Conservation (phyloP, 192 early-diverging fungal species). For the Glomus cerebriforme region DNA sequence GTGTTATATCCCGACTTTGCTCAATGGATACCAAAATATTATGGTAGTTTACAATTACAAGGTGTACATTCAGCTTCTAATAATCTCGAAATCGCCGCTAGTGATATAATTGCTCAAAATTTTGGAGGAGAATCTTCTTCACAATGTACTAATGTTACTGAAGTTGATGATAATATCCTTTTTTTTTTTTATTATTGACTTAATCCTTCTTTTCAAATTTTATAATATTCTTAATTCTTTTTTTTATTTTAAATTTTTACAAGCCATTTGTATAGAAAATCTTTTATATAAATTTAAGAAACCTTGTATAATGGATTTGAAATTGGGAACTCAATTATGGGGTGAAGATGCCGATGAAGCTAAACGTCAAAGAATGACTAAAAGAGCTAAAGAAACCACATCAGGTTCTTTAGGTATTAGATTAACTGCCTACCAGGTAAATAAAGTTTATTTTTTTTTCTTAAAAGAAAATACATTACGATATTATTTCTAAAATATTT, state of each 20-base stretch:
- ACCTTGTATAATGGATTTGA: constrained; percentile 86
- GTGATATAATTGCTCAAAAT: not conserved
- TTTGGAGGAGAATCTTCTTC: not conserved
- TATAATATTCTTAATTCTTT: constrained; percentile 22
- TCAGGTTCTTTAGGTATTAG: constrained; percentile 62
- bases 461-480: not conserved
- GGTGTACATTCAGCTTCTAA: constrained; percentile 32
- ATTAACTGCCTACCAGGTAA: constrained; percentile 74
- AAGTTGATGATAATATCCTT: constrained; percentile 48
- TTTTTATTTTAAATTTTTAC: constrained; percentile 28
- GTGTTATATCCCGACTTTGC: constrained; percentile 50
- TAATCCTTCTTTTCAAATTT: constrained; percentile 13
- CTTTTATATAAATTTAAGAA: constrained; percentile 63
- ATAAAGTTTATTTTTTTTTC: constrained; percentile 20
- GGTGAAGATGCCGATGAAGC: constrained; percentile 70
- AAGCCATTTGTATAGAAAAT: constrained; percentile 78
- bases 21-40: constrained; percentile 69
- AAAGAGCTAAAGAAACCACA: constrained; percentile 69
- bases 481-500: constrained; percentile 6
- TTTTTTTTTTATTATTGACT: constrained; percentile 27
- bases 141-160: not conserved
- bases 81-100: not conserved
- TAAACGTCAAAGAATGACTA: constrained; percentile 68
- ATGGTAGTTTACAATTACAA: constrained; percentile 50
- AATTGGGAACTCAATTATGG: constrained; percentile 79